phyloP scores from a whole-genome alignment of 2,329 filamentous ascomycete genomes.

The Fonsecaea erecta region DNA sequence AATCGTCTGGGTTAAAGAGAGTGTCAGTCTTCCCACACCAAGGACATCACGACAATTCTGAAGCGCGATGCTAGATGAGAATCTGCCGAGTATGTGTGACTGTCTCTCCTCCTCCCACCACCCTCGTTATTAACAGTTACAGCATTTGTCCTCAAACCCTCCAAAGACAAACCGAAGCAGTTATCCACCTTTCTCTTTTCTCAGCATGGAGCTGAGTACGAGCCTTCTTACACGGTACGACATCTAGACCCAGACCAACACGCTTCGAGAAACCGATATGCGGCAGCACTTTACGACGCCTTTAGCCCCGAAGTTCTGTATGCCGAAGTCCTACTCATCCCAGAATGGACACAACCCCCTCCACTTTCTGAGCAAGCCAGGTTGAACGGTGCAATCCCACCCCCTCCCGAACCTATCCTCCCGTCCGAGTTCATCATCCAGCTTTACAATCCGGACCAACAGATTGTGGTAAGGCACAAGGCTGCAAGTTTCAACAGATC shows the following conservation, averaged over 20 bases:
- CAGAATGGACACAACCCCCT: slow-evolving; percentile 82
- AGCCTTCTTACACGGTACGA: slow-evolving; percentile 78
- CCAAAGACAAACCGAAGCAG: slow-evolving; percentile 50
- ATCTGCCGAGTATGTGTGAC: slow-evolving; percentile 70
- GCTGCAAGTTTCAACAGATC: slow-evolving; percentile 79
- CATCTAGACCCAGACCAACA: slow-evolving; percentile 73
- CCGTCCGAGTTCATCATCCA: slow-evolving; percentile 82
- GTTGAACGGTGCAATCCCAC: slow-evolving; percentile 66
- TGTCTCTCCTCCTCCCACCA: slow-evolving; percentile 9
- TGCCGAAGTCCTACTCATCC: slow-evolving; percentile 81
- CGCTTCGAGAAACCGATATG: slow-evolving; percentile 80
- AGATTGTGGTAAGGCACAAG: slow-evolving; percentile 69
- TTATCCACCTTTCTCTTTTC: slow-evolving; percentile 52
- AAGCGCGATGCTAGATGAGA: slow-evolving; percentile 80
- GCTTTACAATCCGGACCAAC: slow-evolving; percentile 92
- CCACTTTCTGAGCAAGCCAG: slow-evolving; percentile 81
- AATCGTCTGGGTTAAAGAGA: not conserved
- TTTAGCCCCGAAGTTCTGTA: slow-evolving; percentile 80
- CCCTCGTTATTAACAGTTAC: slow-evolving; percentile 22
- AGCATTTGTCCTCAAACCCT: slow-evolving; percentile 66
- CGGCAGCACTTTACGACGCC: slow-evolving; percentile 81
- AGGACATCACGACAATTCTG: not conserved
- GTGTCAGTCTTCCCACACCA: not conserved
- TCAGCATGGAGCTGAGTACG: slow-evolving; percentile 79
- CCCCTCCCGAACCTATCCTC: slow-evolving; percentile 71